Evolutionary conservation across 2,329 filamentous ascomycete genomes (phyloP).

Genomic region (Monosporascus sp.): DNA sequence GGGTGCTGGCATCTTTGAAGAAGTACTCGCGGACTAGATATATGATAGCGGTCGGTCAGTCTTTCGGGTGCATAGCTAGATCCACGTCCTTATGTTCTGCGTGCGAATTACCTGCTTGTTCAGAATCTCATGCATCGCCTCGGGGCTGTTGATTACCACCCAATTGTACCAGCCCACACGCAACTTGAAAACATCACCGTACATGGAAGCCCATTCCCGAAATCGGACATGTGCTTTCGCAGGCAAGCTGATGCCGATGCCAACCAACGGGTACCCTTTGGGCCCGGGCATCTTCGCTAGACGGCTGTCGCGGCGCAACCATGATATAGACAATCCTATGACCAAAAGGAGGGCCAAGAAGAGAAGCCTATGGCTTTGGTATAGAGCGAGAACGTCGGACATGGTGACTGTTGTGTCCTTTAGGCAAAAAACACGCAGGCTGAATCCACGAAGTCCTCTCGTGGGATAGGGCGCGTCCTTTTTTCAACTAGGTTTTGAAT

Average conservation of each 20-base stretch:
- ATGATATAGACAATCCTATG: constrained; percentile 1
- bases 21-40: constrained; percentile 23
- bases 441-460: too few species aligned
- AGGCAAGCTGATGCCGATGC: constrained; percentile 10
- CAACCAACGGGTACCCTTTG: constrained; percentile 8
- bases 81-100: too few species aligned
- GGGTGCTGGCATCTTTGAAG: constrained; percentile 30
- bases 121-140: constrained; percentile 37
- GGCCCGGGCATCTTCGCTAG: constrained; percentile 13
- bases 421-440: too few species aligned
- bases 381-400: background rate
- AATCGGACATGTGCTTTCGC: constrained; percentile 4
- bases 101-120: constrained; percentile 24
- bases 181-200: constrained; percentile 40
- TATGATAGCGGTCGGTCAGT: too few species aligned
- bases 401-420: background rate
- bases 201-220: constrained; percentile 31
- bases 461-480: too few species aligned
- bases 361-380: constrained; percentile 1
- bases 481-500: too few species aligned
- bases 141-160: constrained; percentile 37
- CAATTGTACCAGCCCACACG: constrained; percentile 39
- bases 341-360: background rate
- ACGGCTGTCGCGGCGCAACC: constrained; percentile 11
- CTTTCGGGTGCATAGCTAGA: too few species aligned